Base-by-base conservation (phyloP, 2,329 filamentous ascomycete genomes). In the Ophiostoma tasmaniense region DNA sequence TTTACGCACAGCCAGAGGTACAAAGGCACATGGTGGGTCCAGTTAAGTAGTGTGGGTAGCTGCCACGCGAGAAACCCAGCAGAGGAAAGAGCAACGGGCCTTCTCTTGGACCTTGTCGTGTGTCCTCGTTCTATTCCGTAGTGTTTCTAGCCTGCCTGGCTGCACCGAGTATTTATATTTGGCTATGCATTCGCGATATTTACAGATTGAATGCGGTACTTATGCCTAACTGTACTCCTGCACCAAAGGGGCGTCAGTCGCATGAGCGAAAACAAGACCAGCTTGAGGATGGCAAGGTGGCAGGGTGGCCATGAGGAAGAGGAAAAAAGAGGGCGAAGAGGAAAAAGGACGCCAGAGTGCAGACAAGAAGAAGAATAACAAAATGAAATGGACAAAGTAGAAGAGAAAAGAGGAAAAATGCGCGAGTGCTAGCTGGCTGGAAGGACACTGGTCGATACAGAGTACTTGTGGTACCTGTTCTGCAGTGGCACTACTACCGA, bases 31-130 rank as follows among this genome's bases (percentile, higher is more conserved):
- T 61, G 25, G 61, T 39, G 61, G 61, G 61, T 64, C 61, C 10
- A 64, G 8, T 35, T n/a, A 6, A 64, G 13, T 37, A 64, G 61
- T 37, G 61, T 64, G 61, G 61, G 30, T 30, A 35, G 17, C 61
- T 64, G 61, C 61, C 61, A 64, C 61, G 61, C 61, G 61, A 64
- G 61, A 64, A 50, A 37, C 61, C 61, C 30, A 64, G 61, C 61
- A 35, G 28, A 35, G 59, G 2, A 59, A 59, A 30, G 50, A 55
- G 50, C 50, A 55, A 55, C 50, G 50, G 50, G 50, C 50, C 22
- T 55, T 25, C 50, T 55, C n/a, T 55, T 30, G 13, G 6, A 61
- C 55, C 55, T 61, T 64, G 61, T 62, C 59, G 59, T 62, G 28
- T 62, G 59, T 37, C 61, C 20, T 62, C 59, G 25, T 25, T 33